Evolutionary conservation across 371 early-diverging fungal species (phyloP).

Genomic region (Apophysomyces trapeziformis): DNA sequence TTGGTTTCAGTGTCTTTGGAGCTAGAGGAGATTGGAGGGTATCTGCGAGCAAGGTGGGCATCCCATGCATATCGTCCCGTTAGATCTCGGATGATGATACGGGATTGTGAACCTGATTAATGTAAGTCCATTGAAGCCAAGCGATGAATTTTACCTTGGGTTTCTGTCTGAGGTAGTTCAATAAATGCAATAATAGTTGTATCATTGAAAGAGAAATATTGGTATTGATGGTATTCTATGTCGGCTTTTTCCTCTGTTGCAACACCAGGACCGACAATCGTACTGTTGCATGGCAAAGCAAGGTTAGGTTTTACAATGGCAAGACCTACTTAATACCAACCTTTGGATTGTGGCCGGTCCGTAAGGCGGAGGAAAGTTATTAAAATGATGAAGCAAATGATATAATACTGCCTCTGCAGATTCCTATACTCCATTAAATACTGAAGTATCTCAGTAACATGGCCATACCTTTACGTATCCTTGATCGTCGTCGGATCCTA

Average conservation of each 20-base stretch:
- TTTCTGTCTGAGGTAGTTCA: slow-evolving; percentile 52
- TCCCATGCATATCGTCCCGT: slow-evolving; percentile 88
- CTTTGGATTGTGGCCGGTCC: slow-evolving; percentile 57
- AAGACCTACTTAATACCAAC: neutral
- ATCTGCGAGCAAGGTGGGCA: slow-evolving; percentile 44
- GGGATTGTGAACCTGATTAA: slow-evolving; percentile 34
- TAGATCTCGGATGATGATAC: slow-evolving; percentile 73
- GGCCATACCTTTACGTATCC: slow-evolving; percentile 47
- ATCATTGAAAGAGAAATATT: slow-evolving; percentile 68
- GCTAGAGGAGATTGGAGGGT: neutral
- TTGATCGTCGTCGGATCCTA: slow-evolving; percentile 34
- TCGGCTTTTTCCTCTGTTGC: slow-evolving; percentile 38
- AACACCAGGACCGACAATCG: slow-evolving; percentile 51
- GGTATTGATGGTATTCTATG: slow-evolving; percentile 43
- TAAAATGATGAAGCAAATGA: slow-evolving; percentile 60
- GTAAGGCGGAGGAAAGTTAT: slow-evolving; percentile 58
- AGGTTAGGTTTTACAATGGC: neutral
- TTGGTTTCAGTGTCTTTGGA: neutral
- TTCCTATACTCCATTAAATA: slow-evolving; percentile 34
- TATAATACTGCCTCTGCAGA: slow-evolving; percentile 56
- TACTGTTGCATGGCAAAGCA: slow-evolving; percentile 21
- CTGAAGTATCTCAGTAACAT: neutral
- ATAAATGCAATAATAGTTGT: slow-evolving; percentile 62
- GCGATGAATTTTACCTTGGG: slow-evolving; percentile 24
- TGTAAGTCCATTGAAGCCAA: neutral